phyloP scores from a whole-genome alignment of 257 asterid species.

The Scutellaria minor region DNA sequence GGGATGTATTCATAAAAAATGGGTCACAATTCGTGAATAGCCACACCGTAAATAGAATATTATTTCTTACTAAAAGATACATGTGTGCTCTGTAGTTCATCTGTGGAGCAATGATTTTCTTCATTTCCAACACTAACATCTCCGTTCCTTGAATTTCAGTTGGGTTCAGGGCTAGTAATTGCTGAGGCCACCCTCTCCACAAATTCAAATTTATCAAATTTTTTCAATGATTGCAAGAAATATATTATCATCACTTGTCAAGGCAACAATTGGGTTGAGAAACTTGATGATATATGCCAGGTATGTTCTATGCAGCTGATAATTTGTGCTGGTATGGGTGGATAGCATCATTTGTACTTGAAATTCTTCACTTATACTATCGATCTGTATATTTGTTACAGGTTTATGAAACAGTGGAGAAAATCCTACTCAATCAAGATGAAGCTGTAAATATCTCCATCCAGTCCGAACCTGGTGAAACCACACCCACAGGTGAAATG shows the following conservation, averaged over 20 bases:
- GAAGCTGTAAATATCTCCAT: constrained; percentile 52
- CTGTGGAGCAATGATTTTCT: constrained; percentile 5
- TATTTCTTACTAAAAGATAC: constrained; percentile 2
- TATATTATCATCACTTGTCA: constrained; percentile 69
- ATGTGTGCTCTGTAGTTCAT: constrained; percentile 18
- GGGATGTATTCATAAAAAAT: too few species aligned
- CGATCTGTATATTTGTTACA: constrained; percentile 29
- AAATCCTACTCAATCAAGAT: constrained; percentile 73
- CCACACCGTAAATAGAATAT: too few species aligned
- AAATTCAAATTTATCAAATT: constrained; percentile 57
- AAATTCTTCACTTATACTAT: background rate
- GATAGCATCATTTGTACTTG: background rate
- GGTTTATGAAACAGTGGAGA: constrained; percentile 94
- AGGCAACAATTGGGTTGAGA: constrained; percentile 68
- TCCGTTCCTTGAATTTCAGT: constrained; percentile 53
- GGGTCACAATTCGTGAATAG: too few species aligned
- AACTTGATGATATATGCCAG: constrained; percentile 91
- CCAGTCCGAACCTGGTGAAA: constrained; percentile 76
- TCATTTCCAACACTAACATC: constrained; percentile 23
- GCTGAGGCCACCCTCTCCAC: constrained; percentile 77
- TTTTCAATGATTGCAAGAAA: constrained; percentile 80
- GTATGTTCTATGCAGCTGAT: constrained; percentile 47
- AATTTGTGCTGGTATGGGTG: constrained; percentile 4
- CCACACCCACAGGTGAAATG: constrained; percentile 57
- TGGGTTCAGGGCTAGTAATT: constrained; percentile 79